Evolutionary conservation across 75 land plant genomes (phyloP).

Genomic region (Pinus tabuliformis): DNA sequence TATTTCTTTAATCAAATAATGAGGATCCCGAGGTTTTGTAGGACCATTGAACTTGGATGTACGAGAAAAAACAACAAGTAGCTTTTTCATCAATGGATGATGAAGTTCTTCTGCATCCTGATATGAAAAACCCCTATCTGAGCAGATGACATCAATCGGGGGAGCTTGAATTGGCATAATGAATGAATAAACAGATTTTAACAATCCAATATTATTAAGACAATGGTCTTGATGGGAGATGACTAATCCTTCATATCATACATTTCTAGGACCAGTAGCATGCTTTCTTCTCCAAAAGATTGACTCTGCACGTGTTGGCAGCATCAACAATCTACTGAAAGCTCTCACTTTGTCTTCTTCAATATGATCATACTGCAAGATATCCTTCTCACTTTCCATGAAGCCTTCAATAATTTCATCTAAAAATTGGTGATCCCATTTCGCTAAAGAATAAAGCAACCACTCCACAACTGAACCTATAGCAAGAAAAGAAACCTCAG

Average conservation of each 20-base stretch:
- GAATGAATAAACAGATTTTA: constrained; percentile 71
- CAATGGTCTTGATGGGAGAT: constrained; percentile 67
- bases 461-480: constrained; percentile 60
- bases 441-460: constrained; percentile 54
- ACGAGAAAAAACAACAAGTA: constrained; percentile 80
- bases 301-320: constrained; percentile 58
- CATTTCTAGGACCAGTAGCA: constrained; percentile 48
- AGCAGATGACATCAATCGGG: constrained; percentile 65
- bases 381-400: constrained; percentile 32
- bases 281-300: constrained; percentile 38
- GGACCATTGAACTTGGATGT: constrained; percentile 95
- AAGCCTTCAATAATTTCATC: constrained; percentile 51
- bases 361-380: constrained; percentile 9
- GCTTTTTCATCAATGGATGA: constrained; percentile 76
- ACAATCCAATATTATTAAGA: constrained; percentile 37
- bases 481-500: constrained; percentile 71
- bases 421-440: constrained; percentile 37
- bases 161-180: constrained; percentile 88
- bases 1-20: constrained; percentile 68
- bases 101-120: constrained; percentile 69
- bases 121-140: constrained; percentile 78
- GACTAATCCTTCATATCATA: constrained; percentile 70
- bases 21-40: constrained; percentile 48
- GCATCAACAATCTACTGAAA: constrained; percentile 66
- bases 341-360: constrained; percentile 60